Conservation (phyloP, 805 yeast species). For the Yamadazyma phyllophila region DNA sequence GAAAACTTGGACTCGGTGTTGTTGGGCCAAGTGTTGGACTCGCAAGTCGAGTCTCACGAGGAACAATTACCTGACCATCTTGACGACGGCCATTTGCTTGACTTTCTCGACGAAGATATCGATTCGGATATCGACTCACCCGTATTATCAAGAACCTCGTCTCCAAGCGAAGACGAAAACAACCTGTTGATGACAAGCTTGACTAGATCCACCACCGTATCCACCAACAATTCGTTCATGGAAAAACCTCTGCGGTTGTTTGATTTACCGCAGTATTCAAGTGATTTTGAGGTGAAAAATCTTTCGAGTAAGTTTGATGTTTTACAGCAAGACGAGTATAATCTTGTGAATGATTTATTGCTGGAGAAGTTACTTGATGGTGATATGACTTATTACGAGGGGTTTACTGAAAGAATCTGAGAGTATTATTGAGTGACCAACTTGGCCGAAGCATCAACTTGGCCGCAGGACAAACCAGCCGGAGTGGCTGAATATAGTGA, state of each 20-base stretch:
- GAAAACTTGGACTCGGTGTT: too few relatives aligned
- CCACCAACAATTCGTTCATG: constrained; percentile 26
- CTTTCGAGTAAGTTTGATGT: constrained; percentile 12
- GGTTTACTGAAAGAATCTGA: constrained; percentile 3
- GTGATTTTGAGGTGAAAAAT: constrained; percentile 3
- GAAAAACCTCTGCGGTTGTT: constrained; percentile 22
- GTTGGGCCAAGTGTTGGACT: too few relatives aligned
- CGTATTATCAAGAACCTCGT: constrained; percentile 36
- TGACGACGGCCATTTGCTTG: constrained; percentile 3
- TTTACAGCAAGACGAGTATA: constrained; percentile 34
- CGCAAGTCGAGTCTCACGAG: too few relatives aligned
- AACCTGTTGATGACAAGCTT: constrained; percentile 38
- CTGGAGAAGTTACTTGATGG: constrained; percentile 40
- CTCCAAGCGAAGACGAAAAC: constrained; percentile 31
- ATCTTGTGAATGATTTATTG: constrained; percentile 38
- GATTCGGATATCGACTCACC: constrained; percentile 22
- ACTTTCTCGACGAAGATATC: constrained; percentile 12
- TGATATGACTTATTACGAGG: constrained; percentile 35
- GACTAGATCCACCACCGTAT: constrained; percentile 42
- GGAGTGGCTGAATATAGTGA: too few relatives aligned
- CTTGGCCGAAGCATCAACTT: too few relatives aligned
- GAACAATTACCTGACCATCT: not conserved
- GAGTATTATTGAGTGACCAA: too few relatives aligned
- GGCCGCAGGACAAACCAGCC: too few relatives aligned
- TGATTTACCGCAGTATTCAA: constrained; percentile 29